Conservation (phyloP, 2,329 filamentous ascomycete species). For the Pseudocercospora musae region DNA sequence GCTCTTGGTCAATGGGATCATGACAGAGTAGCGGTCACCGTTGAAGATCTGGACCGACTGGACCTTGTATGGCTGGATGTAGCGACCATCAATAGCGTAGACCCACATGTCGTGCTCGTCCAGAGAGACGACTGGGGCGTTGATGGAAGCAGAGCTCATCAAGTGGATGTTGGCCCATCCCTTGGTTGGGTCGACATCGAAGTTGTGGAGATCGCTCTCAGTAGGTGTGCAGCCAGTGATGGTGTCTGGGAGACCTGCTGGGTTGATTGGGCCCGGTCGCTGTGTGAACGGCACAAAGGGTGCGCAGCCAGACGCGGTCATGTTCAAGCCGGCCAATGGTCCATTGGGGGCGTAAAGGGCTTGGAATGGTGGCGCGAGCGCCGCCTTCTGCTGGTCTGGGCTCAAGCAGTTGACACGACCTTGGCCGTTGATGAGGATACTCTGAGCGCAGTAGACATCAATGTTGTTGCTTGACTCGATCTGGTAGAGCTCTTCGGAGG, state of each 20-base stretch:
- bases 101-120: constrained; percentile 21
- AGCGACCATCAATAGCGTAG: constrained; percentile 31
- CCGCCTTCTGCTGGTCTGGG: constrained; percentile 13
- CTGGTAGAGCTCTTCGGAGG: constrained; percentile 7
- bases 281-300: constrained; percentile 13
- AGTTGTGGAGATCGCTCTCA: constrained; percentile 9
- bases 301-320: constrained; percentile 17
- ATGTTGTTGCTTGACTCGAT: constrained; percentile 11
- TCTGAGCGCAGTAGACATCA: constrained; percentile 18
- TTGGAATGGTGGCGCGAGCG: constrained; percentile 13
- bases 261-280: constrained; percentile 8
- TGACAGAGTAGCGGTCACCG: constrained; percentile 54
- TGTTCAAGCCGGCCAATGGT: constrained; percentile 7
- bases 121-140: constrained; percentile 15
- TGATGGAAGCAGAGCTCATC: constrained; percentile 14
- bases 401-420: constrained; percentile 15
- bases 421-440: constrained; percentile 19
- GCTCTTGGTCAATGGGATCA: constrained; percentile 46
- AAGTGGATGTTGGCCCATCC: constrained; percentile 17
- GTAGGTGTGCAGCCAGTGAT: constrained; percentile 13
- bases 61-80: constrained; percentile 52
- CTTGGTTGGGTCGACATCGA: constrained; percentile 14
- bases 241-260: constrained; percentile 13
- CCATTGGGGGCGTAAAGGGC: constrained; percentile 9
- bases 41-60: constrained; percentile 50